Evolutionary conservation across 1,139 yeast species (phyloP).

Genomic region (Debaryomycetaceae sp.): DNA sequence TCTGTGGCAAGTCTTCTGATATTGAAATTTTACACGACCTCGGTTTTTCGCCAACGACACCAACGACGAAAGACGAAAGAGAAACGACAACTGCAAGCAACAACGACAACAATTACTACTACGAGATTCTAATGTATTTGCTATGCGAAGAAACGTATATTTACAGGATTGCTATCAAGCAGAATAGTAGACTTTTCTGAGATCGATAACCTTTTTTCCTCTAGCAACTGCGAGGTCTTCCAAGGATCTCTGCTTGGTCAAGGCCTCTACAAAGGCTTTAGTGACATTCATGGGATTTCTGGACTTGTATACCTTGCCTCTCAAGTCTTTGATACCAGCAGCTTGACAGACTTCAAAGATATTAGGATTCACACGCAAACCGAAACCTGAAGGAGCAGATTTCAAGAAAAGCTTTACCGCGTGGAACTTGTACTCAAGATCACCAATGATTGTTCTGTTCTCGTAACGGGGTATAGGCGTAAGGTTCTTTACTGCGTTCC

Average conservation of each 20-base stretch:
- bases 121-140: no score
- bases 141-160: neutral
- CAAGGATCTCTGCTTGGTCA: slow-evolving; percentile 73
- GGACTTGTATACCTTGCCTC: slow-evolving; percentile 88
- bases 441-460: slow-evolving; percentile 86
- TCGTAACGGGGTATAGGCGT: slow-evolving; percentile 82
- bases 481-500: slow-evolving; percentile 91
- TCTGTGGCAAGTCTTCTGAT: slow-evolving; percentile 1
- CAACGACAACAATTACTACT: no score
- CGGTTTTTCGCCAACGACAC: neutral
- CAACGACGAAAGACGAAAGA: neutral
- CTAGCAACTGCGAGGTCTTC: slow-evolving; percentile 89
- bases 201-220: slow-evolving; percentile 93
- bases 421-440: slow-evolving; percentile 78
- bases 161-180: slow-evolving; percentile 15
- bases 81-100: no score
- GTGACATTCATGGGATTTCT: slow-evolving; percentile 94
- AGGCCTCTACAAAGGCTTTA: slow-evolving; percentile 85
- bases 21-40: slow-evolving; percentile 3
- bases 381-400: slow-evolving; percentile 92
- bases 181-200: slow-evolving; percentile 85
- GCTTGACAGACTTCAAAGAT: slow-evolving; percentile 90
- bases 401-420: slow-evolving; percentile 80
- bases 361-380: slow-evolving; percentile 87
- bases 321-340: slow-evolving; percentile 91